Evolutionary conservation across 2,329 filamentous ascomycete species (phyloP).

Genomic region (Phialemoniopsis sp.): DNA sequence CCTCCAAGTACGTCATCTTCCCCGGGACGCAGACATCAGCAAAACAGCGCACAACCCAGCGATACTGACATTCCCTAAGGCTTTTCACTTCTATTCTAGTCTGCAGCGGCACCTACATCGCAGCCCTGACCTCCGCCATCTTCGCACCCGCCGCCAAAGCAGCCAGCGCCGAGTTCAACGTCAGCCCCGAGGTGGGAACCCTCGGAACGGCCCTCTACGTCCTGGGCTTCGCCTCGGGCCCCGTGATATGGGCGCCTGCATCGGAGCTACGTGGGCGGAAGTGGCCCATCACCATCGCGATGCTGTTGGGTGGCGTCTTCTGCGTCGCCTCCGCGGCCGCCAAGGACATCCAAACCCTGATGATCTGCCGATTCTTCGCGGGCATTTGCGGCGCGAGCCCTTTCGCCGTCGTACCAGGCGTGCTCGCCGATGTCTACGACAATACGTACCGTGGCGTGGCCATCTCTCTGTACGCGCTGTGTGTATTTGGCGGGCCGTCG

Average conservation of each 20-base stretch:
- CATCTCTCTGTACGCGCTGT: neutral
- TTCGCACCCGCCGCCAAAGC: slow-evolving; percentile 7
- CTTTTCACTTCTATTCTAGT: slow-evolving; percentile 7
- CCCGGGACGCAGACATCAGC: too few relatives aligned
- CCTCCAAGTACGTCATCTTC: slow-evolving; percentile 30
- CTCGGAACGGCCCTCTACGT: slow-evolving; percentile 31
- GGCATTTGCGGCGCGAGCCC: slow-evolving; percentile 21
- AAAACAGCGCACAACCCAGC: too few relatives aligned
- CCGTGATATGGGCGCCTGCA: slow-evolving; percentile 20
- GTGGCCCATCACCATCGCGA: slow-evolving; percentile 20
- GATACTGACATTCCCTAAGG: slow-evolving; percentile 2
- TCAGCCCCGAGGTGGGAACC: slow-evolving; percentile 20
- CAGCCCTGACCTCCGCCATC: slow-evolving; percentile 10
- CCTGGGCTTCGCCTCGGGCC: slow-evolving; percentile 29
- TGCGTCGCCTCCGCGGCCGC: slow-evolving; percentile 27
- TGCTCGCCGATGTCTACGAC: slow-evolving; percentile 18
- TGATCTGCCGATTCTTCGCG: slow-evolving; percentile 31
- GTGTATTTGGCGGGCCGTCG: neutral
- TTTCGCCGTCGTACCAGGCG: slow-evolving; percentile 20
- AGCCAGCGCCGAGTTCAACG: slow-evolving; percentile 3
- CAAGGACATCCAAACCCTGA: slow-evolving; percentile 22
- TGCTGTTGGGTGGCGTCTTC: slow-evolving; percentile 24
- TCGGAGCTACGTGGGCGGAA: slow-evolving; percentile 29
- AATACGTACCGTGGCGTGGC: neutral
- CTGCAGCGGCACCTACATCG: slow-evolving; percentile 9